phyloP scores from a whole-genome alignment of 371 early-diverging fungal genomes.

The Mucor velutinosus region DNA sequence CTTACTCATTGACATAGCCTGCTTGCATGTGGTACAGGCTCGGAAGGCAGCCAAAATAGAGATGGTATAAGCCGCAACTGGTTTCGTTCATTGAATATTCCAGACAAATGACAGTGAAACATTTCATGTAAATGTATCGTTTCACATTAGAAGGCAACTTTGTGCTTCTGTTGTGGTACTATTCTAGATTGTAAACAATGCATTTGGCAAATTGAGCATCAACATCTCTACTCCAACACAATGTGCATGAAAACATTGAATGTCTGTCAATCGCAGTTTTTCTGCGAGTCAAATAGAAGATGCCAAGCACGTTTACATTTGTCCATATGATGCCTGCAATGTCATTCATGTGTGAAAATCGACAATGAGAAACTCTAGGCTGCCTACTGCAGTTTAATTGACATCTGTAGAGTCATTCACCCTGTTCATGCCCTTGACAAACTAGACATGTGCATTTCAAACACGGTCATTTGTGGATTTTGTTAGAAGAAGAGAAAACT shows the following conservation, averaged over 20 bases:
- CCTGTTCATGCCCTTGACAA: too few relatives aligned
- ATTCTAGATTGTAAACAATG: not conserved
- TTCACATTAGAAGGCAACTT: not conserved
- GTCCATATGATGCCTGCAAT: not conserved
- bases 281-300: not conserved
- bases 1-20: not conserved
- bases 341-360: not conserved
- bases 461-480: not conserved
- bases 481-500: not conserved
- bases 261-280: too few relatives aligned
- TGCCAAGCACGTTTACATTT: not conserved
- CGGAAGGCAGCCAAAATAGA: not conserved
- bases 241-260: not conserved
- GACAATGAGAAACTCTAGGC: not conserved
- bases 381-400: not conserved
- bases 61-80: not conserved
- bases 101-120: not conserved
- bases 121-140: not conserved
- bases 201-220: not conserved
- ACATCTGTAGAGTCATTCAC: not conserved
- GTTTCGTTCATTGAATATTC: not conserved
- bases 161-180: not conserved
- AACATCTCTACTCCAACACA: not conserved
- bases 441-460: not conserved
- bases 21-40: not conserved